Evolutionary conservation across 2,329 filamentous ascomycete genomes (phyloP).

Genomic region (Aulographum hederae): DNA sequence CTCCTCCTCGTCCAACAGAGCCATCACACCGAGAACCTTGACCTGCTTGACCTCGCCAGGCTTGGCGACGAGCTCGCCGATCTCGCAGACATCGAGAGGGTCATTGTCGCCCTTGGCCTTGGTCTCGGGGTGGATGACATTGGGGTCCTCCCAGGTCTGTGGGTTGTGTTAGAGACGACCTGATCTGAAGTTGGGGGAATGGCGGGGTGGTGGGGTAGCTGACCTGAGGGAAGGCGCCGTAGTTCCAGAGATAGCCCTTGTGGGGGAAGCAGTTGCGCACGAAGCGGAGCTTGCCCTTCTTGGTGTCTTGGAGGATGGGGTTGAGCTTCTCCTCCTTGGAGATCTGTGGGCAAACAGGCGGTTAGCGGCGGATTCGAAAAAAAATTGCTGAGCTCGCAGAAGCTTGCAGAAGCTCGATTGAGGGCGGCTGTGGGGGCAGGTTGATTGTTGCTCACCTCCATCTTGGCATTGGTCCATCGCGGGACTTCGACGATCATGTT

Average conservation of each 20-base stretch:
- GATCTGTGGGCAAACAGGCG: constrained; percentile 46
- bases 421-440: constrained; percentile 6
- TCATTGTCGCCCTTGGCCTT: constrained; percentile 99
- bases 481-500: constrained; percentile 99
- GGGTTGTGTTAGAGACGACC: constrained; percentile 1
- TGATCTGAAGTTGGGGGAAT: not conserved
- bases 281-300: constrained; percentile 99
- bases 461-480: constrained; percentile 98
- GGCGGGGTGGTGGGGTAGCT: constrained; percentile 9
- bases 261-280: constrained; percentile 99
- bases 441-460: constrained; percentile 89
- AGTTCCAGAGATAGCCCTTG: constrained; percentile 99
- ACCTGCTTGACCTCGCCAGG: constrained; percentile 97
- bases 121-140: constrained; percentile 89
- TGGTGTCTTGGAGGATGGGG: constrained; percentile 98
- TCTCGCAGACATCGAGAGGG: constrained; percentile 98
- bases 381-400: not conserved
- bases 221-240: constrained; percentile 97
- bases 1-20: constrained; percentile 96
- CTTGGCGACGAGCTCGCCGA: constrained; percentile 94
- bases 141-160: constrained; percentile 98
- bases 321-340: constrained; percentile 97
- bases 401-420: not conserved
- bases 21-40: constrained; percentile 99
- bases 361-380: too few species aligned